Conservation (phyloP, 768 basidiomycete genomes). For the Lentinula raphanica region DNA sequence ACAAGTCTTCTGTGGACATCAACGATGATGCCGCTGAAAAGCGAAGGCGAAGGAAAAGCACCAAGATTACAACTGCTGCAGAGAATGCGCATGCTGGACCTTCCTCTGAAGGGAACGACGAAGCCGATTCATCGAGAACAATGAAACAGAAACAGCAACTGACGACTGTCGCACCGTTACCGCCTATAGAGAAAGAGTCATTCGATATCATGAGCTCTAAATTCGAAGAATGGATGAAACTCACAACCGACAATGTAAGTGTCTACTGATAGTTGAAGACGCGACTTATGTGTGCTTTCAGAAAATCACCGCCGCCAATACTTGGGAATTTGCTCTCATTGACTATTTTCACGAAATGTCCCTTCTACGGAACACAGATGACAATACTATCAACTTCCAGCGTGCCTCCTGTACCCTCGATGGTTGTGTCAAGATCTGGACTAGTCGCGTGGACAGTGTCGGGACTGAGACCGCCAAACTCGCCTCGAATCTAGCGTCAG, state of each 20-base stretch:
- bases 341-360: conserved; percentile 99
- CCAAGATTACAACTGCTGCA: conserved; percentile 52
- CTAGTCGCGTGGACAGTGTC: conserved; percentile 93
- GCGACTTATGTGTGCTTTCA: conserved; percentile 26
- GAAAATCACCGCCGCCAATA: conserved; percentile 99
- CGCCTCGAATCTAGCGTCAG: conserved; percentile 76
- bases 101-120: conserved; percentile 41
- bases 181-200: conserved; percentile 46
- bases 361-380: conserved; percentile 83
- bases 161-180: conserved; percentile 50
- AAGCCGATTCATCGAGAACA: conserved; percentile 37
- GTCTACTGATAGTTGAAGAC: conserved; percentile 8
- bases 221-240: conserved; percentile 99
- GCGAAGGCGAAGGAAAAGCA: conserved; percentile 74
- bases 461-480: conserved; percentile 96
- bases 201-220: conserved; percentile 88
- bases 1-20: conserved; percentile 46
- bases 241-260: conserved; percentile 95
- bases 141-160: conserved; percentile 58
- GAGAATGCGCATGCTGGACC: conserved; percentile 57
- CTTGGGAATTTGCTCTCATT: conserved; percentile 96
- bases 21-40: conserved; percentile 91
- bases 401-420: conserved; percentile 96
- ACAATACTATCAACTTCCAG: conserved; percentile 98
- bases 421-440: conserved; percentile 99